phyloP scores from a whole-genome alignment of 2,329 filamentous ascomycete genomes.

The Fusarium haematococcum region DNA sequence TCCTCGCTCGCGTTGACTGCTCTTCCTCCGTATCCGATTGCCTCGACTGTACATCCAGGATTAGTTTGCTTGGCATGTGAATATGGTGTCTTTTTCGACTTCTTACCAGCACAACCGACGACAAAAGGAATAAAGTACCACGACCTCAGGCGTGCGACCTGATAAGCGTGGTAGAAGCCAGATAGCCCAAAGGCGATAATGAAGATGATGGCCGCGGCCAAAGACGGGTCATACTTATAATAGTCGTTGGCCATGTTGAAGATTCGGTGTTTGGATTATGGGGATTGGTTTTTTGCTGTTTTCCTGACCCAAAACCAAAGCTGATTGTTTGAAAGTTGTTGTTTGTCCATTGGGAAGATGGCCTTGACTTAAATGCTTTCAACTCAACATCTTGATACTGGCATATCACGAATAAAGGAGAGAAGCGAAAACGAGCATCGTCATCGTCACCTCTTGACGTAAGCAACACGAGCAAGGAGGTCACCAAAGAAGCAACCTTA shows the following conservation, averaged over 20 bases:
- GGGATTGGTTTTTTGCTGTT: neutral
- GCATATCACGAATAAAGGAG: neutral
- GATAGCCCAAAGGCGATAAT: slow-evolving; percentile 35
- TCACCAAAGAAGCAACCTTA: neutral
- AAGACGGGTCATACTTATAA: slow-evolving; percentile 60
- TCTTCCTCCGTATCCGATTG: slow-evolving; percentile 57
- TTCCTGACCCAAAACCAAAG: neutral
- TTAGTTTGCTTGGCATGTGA: neutral
- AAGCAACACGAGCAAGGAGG: neutral
- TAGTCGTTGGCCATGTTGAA: neutral
- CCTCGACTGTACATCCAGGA: slow-evolving; percentile 19
- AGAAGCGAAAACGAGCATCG: neutral
- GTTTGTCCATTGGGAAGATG: neutral
- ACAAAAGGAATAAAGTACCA: slow-evolving; percentile 64
- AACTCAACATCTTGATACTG: neutral
- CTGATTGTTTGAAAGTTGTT: neutral
- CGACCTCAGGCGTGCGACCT: slow-evolving; percentile 52
- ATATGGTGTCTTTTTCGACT: neutral
- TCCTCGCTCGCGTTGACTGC: slow-evolving; percentile 52
- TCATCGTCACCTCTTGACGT: neutral
- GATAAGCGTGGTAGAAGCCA: slow-evolving; percentile 51
- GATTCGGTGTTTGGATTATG: slow-evolving; percentile 21
- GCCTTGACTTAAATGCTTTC: neutral
- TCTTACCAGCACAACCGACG: slow-evolving; percentile 58
- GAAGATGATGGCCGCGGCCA: slow-evolving; percentile 50